These are phyloP conservation scores for Salix exigua DNA, from an alignment of 345 rosid species.

Conservation along the genomic window DNA sequence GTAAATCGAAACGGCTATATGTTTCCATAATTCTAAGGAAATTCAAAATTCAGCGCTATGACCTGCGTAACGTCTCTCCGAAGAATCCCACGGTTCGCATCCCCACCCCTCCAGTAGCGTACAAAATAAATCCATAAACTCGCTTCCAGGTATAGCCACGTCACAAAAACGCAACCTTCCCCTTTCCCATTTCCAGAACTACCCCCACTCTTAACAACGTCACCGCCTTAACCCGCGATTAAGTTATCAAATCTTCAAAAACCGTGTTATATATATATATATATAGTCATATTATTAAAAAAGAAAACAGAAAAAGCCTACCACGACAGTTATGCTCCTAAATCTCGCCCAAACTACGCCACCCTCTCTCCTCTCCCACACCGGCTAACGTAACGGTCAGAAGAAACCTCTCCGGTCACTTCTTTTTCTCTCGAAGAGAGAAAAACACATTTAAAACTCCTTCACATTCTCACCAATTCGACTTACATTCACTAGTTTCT, in stretches of 20 bases:
- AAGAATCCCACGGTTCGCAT: slow-evolving; percentile 24
- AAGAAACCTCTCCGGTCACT: slow-evolving; percentile 13
- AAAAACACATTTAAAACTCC: background rate
- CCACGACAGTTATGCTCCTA: slow-evolving; percentile 49
- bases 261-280: background rate
- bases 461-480: background rate
- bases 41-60: background rate
- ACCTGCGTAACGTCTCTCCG: slow-evolving; percentile 57
- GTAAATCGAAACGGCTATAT: slow-evolving; percentile 15
- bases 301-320: background rate
- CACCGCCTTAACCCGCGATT: slow-evolving; percentile 21
- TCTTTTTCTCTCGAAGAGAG: background rate
- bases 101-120: background rate
- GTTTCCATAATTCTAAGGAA: background rate
- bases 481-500: background rate
- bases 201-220: slow-evolving; percentile 7
- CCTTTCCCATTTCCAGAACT: background rate
- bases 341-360: slow-evolving; percentile 38
- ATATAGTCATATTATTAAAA: background rate
- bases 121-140: slow-evolving; percentile 1
- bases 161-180: background rate
- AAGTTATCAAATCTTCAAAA: background rate
- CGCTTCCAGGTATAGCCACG: slow-evolving; percentile 20
- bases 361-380: slow-evolving; percentile 14
- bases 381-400: slow-evolving; percentile 52